These are phyloP conservation scores for Hirsutella thompsonii DNA, from an alignment of 2,329 filamentous ascomycete genomes.

Conservation along the genomic window DNA sequence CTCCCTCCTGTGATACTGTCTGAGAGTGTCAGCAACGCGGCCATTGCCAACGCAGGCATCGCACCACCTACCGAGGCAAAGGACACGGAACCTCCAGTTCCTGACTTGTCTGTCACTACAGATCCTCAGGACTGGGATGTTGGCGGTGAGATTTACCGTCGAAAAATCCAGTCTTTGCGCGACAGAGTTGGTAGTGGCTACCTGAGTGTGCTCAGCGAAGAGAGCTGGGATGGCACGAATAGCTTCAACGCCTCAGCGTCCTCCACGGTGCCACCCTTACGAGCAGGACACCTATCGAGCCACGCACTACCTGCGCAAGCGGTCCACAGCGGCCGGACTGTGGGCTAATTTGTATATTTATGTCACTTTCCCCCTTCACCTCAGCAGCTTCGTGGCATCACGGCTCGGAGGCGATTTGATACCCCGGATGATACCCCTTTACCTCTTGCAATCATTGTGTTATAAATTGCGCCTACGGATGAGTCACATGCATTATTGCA, in stretches of 20 bases:
- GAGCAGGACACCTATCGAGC: conserved; percentile 16
- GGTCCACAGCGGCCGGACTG: conserved; percentile 38
- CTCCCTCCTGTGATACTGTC: conserved; percentile 16
- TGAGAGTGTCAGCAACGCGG: conserved; percentile 18
- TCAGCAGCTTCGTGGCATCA: not conserved
- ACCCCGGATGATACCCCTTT: conserved; percentile 12
- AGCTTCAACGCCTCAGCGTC: conserved; percentile 10
- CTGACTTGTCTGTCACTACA: conserved; percentile 7
- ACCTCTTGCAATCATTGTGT: conserved; percentile 8
- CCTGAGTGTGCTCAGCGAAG: conserved; percentile 74
- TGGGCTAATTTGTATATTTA: conserved; percentile 23
- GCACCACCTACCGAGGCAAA: not conserved
- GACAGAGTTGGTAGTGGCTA: conserved; percentile 80
- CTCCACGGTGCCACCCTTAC: conserved; percentile 14
- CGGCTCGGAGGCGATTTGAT: conserved; percentile 5
- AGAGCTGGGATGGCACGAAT: conserved; percentile 42
- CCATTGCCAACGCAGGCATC: not conserved
- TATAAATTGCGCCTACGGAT: not conserved
- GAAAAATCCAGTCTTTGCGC: conserved; percentile 76
- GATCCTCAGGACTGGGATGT: conserved; percentile 48
- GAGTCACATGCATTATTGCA: not conserved
- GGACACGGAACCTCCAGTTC: not conserved
- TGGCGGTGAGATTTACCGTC: conserved; percentile 67
- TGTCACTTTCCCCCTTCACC: not conserved
- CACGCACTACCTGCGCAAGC: conserved; percentile 26